These are phyloP conservation scores for Polyporus arcularius DNA, from an alignment of 768 basidiomycete species.

Conservation along the genomic window DNA sequence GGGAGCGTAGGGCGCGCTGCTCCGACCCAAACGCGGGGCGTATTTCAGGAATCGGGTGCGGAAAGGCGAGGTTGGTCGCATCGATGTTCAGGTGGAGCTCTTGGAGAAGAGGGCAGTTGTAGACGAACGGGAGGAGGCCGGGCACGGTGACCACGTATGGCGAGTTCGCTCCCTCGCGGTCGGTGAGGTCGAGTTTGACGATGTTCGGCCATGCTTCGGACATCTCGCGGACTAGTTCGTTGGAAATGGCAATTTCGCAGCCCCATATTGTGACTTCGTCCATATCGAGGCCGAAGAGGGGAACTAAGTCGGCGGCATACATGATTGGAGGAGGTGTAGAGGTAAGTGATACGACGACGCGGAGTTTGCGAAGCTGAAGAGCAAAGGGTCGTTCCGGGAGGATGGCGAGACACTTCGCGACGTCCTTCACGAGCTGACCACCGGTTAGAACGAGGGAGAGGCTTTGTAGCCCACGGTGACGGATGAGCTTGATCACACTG, in stretches of 20 bases:
- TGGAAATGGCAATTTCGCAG: not conserved
- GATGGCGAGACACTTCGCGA: too few species aligned
- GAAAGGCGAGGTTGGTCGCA: not conserved
- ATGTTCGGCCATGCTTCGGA: not conserved
- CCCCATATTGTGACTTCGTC: not conserved
- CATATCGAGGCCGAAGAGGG: not conserved
- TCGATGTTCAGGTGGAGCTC: not conserved
- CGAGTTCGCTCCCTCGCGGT: not conserved
- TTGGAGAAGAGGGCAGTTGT: not conserved
- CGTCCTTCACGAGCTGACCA: too few species aligned
- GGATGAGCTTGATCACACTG: too few species aligned
- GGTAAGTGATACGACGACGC: not conserved
- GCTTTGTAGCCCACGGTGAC: too few species aligned
- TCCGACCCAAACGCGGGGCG: too few species aligned
- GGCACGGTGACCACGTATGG: not conserved
- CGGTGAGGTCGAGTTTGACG: not conserved
- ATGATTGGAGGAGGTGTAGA: not conserved
- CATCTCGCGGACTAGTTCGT: not conserved
- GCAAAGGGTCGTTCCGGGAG: not conserved
- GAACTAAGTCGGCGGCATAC: not conserved
- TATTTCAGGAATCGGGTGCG: not conserved
- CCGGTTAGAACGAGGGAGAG: too few species aligned
- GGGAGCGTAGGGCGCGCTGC: too few species aligned
- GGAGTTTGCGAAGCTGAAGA: not conserved
- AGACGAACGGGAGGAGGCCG: not conserved